These are phyloP conservation scores for Thalassiosira hispida DNA, from an alignment of 352 stramenopile genomes.

Conservation along the genomic window DNA sequence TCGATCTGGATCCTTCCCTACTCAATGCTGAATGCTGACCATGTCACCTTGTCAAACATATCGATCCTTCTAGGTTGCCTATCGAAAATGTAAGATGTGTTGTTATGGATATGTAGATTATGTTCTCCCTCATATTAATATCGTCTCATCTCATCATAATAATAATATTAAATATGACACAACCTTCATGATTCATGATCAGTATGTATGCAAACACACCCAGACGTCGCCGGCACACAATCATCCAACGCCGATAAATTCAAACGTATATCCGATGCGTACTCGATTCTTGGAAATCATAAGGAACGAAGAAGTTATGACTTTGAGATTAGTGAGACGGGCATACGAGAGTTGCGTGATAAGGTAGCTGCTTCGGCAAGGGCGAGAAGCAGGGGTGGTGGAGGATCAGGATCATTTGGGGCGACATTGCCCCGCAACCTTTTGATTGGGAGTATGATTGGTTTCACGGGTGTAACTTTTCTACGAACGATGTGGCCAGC, in stretches of 20 bases:
- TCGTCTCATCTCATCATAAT: not conserved
- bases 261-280: conserved; percentile 77
- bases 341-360: conserved; percentile 19
- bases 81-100: conserved; percentile 34
- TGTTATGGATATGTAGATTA: not conserved
- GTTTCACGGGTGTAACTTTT: conserved; percentile 47
- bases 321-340: conserved; percentile 54
- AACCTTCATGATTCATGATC: not conserved
- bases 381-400: not conserved
- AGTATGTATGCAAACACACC: conserved; percentile 71
- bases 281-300: conserved; percentile 68
- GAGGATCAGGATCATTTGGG: conserved; percentile 31
- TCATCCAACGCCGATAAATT: conserved; percentile 69
- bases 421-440: conserved; percentile 69
- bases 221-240: conserved; percentile 56
- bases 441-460: conserved; percentile 57
- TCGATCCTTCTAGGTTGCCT: conserved; percentile 44
- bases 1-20: too few species aligned
- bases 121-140: too few species aligned
- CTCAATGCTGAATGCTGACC: too few species aligned
- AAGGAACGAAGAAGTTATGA: conserved; percentile 69
- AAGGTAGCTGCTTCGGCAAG: conserved; percentile 4
- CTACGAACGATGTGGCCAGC: conserved; percentile 16
- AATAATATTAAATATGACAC: not conserved
- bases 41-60: too few species aligned